phyloP scores from a whole-genome alignment of 31 red algal genomes.

The Porphyra umbilicalis region DNA sequence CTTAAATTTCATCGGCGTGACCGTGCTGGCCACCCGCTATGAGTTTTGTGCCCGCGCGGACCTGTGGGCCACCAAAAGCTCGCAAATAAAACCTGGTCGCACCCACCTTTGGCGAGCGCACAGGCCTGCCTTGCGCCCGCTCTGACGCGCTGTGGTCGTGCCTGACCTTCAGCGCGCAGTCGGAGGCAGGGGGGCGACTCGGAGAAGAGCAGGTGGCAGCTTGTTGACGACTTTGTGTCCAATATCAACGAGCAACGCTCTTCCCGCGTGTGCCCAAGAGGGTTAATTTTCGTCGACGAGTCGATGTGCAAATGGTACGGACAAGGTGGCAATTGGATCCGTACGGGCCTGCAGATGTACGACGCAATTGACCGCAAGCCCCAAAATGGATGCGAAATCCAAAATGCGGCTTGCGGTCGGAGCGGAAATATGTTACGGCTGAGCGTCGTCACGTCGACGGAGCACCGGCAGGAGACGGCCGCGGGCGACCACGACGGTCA shows the following conservation, averaged over 20 bases:
- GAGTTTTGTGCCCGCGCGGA: conserved; percentile 2
- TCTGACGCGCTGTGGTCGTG: conserved; percentile 7
- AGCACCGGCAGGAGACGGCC: neutral
- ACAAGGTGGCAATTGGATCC: conserved; percentile 31
- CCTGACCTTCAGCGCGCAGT: neutral
- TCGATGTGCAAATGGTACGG: conserved; percentile 46
- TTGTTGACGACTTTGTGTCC: too few relatives aligned
- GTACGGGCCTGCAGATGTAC: conserved; percentile 21
- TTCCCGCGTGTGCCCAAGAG: conserved; percentile 4
- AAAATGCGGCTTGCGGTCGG: conserved; percentile 11
- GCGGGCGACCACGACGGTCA: neutral
- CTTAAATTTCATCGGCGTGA: conserved; percentile 14
- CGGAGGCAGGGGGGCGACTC: neutral
- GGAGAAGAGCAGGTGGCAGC: conserved; percentile 13
- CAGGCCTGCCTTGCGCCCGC: conserved; percentile 15
- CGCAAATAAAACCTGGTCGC: neutral
- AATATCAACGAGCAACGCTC: conserved; percentile 15
- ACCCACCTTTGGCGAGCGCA: conserved; percentile 9
- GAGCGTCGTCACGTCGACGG: conserved; percentile 2
- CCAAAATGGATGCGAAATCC: conserved; percentile 32
- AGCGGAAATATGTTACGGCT: neutral
- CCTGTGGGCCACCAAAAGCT: conserved; percentile 9
- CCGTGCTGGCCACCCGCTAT: conserved; percentile 13
- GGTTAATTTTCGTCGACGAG: conserved; percentile 39
- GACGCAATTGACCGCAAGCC: conserved; percentile 30